Percentiles rank a stretch among this genome's conserved stretches.
Evolutionary conservation across 106 monocot species (phyloP).

Genomic region (Chionographis japonica): DNA sequence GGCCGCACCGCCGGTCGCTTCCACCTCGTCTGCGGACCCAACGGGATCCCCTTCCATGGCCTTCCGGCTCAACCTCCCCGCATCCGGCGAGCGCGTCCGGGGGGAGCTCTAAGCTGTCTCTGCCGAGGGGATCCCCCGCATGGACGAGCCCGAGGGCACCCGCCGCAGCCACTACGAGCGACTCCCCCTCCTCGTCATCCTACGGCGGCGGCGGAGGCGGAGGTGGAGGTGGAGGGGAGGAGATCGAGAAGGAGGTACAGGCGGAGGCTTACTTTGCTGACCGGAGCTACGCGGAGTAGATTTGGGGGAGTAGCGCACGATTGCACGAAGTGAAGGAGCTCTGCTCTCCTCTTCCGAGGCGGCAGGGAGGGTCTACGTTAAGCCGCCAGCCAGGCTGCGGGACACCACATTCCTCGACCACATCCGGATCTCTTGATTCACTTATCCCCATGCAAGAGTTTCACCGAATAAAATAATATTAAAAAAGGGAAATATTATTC

Average conservation of each 20-base stretch:
- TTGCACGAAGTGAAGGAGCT: conserved; percentile 15
- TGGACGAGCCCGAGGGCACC: conserved; percentile 35
- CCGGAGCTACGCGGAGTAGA: conserved; percentile 25
- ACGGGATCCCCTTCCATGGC: conserved; percentile 20
- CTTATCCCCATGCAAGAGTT: too few species aligned
- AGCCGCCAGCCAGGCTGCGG: conserved; percentile 20
- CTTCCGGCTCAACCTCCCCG: conserved; percentile 30
- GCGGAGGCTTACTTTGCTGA: conserved; percentile 34
- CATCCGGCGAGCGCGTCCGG: conserved; percentile 13
- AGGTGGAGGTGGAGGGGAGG: too few species aligned
- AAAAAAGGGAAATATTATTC: too few species aligned
- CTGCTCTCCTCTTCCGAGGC: conserved; percentile 12
- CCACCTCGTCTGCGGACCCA: conserved; percentile 35
- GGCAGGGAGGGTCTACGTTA: conserved; percentile 28
- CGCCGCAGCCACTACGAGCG: conserved; percentile 32
- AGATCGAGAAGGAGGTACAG: too few species aligned
- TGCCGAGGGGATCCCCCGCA: conserved; percentile 9
- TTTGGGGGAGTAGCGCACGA: conserved; percentile 14
- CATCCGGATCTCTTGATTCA: conserved; percentile 7
- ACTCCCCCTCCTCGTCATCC: conserved; percentile 4
- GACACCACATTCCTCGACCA: conserved; percentile 35
- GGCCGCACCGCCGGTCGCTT: conserved; percentile 7
- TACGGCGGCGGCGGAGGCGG: not conserved
- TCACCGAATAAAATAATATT: too few species aligned
- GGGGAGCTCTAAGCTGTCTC: conserved; percentile 38